Base-by-base conservation (phyloP, 768 basidiomycete genomes). In the Mycena epipterygia region DNA sequence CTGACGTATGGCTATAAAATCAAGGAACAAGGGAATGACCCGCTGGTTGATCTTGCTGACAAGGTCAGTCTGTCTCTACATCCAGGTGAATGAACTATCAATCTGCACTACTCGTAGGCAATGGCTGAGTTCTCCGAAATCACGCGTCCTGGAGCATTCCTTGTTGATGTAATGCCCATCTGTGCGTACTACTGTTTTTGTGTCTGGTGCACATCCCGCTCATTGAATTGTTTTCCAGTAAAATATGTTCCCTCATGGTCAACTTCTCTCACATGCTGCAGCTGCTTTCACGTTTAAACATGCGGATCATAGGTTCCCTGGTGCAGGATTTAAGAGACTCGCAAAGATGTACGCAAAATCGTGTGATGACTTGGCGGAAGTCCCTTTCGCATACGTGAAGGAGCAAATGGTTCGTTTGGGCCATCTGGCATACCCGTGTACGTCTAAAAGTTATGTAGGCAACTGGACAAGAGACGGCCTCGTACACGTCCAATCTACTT, bases 241-340 rank as follows among this genome's bases (percentile, higher is more conserved):
- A 70, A 70, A 64, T 64, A 70, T 37, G 25, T 64, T 37, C 67
- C 60, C 37, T 53, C 49, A 19, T 51, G 32, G 55, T 44, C 30
- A 12, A 39, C 29, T 30, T 32, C 16, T 12, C 19, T 11, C 8
- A 16, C 39, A 0, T 12, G 21, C 7, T 29, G 7, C 2, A 27
- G 27, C 35, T 14, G 46, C 16, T 23, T 2, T 23, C 52, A 89
- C 88, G 89, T 62, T 8, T 53, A 80, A 80, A 48, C 75, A 85
- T 63, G 61, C 89, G 46, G 87, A 88, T 19, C 79, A 81, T 21
- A 90, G 89, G 89, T 84, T 90, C 70, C 89, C 89, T 6, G 89
- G 89, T 8, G 86, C 87, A 14, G 79, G 79, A 0, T 90, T 90
- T 81, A 84, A 89, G 74, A 69, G 74, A 53, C 84, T 78, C 25